Evolutionary conservation across 441 rosid species (phyloP).

Genomic region (Adansonia madagascariensis): DNA sequence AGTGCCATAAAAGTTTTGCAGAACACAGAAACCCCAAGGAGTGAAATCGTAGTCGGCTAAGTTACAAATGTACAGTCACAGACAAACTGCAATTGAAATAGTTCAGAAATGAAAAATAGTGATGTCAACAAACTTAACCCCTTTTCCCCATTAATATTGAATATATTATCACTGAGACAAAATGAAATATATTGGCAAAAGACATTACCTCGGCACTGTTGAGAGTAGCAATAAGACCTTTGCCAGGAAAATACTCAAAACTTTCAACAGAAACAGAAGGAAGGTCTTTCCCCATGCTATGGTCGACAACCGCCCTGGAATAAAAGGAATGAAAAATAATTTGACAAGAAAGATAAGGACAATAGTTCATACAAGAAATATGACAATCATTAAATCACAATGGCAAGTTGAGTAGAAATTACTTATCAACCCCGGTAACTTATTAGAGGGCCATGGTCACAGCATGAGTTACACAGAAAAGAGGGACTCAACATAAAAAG

Average conservation of each 20-base stretch:
- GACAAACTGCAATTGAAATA: neutral
- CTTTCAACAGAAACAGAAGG: slow-evolving; percentile 80
- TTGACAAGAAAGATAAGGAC: slow-evolving; percentile 13
- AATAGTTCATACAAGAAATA: slow-evolving; percentile 1
- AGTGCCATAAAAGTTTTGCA: neutral
- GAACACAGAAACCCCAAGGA: neutral
- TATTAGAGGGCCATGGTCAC: slow-evolving; percentile 6
- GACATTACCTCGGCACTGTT: slow-evolving; percentile 64
- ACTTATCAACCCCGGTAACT: neutral
- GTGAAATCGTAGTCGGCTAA: neutral
- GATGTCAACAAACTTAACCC: neutral
- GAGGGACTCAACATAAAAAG: neutral
- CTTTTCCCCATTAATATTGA: neutral
- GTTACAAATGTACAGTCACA: neutral
- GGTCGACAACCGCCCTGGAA: slow-evolving; percentile 95
- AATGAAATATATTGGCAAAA: neutral
- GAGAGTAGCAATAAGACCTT: slow-evolving; percentile 89
- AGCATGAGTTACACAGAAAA: neutral
- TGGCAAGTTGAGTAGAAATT: slow-evolving; percentile 3
- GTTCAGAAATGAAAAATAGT: neutral
- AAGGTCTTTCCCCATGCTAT: slow-evolving; percentile 80
- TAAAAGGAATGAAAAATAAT: slow-evolving; percentile 28
- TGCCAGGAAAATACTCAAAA: slow-evolving; percentile 90
- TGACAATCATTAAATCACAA: neutral
- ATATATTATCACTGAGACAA: neutral